Evolutionary conservation across 257 asterid species (phyloP).

Genomic region (Capsicum rhomboideum): DNA sequence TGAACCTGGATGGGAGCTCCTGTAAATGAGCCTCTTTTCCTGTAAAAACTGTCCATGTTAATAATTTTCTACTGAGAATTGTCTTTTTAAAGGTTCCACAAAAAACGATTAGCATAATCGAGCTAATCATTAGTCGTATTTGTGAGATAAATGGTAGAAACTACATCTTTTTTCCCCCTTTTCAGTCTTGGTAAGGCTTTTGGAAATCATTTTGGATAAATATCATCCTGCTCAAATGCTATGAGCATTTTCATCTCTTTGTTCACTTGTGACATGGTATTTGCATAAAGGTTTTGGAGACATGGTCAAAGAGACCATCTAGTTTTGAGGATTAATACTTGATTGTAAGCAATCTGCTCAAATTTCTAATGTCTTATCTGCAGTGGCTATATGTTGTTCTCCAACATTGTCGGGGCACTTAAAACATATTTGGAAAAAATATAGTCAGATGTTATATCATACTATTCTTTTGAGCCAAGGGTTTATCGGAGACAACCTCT

Average conservation of each 20-base stretch:
- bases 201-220: neutral
- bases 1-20: conserved; percentile 70
- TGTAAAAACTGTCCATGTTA: neutral
- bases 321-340: conserved; percentile 41
- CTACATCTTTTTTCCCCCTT: neutral
- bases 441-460: too few species aligned
- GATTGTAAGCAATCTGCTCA: conserved; percentile 75
- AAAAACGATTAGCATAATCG: neutral
- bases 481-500: too few species aligned
- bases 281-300: neutral
- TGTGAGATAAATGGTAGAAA: neutral
- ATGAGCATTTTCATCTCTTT: neutral
- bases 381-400: conserved; percentile 32
- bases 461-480: too few species aligned
- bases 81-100: neutral
- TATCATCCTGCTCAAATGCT: neutral
- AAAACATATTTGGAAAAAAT: neutral
- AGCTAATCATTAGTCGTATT: neutral
- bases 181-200: neutral
- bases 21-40: conserved; percentile 17
- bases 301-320: too few species aligned
- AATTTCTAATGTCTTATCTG: conserved; percentile 54
- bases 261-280: neutral
- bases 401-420: neutral
- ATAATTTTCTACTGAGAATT: neutral